Evolutionary conservation across 768 basidiomycete genomes (phyloP).

Genomic region (Coprinopsis cinerea): DNA sequence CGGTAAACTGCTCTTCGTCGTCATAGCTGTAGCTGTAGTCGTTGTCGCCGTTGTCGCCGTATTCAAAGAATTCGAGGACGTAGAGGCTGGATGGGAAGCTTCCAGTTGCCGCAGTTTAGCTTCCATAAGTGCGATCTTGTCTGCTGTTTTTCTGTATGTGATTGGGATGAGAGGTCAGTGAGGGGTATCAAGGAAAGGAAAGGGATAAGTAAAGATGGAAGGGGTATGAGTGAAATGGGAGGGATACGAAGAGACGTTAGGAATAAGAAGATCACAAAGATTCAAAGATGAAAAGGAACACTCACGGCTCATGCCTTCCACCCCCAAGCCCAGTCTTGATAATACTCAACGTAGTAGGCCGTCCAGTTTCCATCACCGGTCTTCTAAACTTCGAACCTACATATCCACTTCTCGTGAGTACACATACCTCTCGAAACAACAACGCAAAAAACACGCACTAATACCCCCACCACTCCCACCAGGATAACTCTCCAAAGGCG

Average conservation of each 20-base stretch:
- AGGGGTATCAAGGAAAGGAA: neutral
- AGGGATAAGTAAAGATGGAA: neutral
- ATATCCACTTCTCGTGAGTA: no score
- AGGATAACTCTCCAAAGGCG: conserved; percentile 40
- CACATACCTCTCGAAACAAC: no score
- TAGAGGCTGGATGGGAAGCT: conserved; percentile 16
- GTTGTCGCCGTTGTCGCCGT: conserved; percentile 4
- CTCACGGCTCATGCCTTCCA: conserved; percentile 43
- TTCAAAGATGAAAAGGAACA: conserved; percentile 16
- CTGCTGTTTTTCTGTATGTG: conserved; percentile 52
- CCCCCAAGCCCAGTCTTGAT: conserved; percentile 64
- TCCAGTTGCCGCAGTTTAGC: conserved; percentile 88
- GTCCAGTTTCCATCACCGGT: conserved; percentile 48
- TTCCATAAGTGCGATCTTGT: conserved; percentile 94
- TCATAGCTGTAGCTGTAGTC: conserved; percentile 10
- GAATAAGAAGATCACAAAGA: no score
- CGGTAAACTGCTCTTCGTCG: conserved; percentile 38
- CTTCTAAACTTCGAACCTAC: conserved; percentile 30
- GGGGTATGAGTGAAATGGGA: no score
- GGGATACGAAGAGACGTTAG: no score
- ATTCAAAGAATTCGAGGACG: neutral
- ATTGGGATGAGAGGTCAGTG: conserved; percentile 1
- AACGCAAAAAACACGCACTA: no score
- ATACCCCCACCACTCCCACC: no score
- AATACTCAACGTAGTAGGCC: conserved; percentile 84